Percentiles rank a stretch among this genome's conserved stretches.
These are phyloP conservation scores for Fagopyrum esculentum DNA, from an alignment of 148 eudicot genomes.

Conservation along the genomic window DNA sequence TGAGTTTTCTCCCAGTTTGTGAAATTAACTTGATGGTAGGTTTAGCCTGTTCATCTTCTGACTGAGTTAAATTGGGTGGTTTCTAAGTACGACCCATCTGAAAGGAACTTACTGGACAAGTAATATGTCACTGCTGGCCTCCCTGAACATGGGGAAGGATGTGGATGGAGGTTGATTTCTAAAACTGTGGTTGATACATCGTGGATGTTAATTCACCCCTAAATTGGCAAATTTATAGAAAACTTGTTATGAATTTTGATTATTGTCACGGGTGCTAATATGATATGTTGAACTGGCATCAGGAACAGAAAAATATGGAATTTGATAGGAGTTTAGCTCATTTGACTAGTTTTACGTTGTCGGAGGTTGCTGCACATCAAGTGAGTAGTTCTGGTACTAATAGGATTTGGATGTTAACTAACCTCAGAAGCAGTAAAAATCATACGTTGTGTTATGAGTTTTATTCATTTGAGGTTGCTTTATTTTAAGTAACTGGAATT, in stretches of 20 bases:
- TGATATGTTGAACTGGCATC: no score
- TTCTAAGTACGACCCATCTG: neutral
- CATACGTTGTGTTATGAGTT: neutral
- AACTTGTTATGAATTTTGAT: neutral
- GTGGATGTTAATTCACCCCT: neutral
- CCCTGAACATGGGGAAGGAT: neutral
- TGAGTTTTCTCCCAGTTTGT: neutral
- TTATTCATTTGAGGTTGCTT: neutral
- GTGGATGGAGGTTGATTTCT: neutral
- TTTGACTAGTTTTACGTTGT: no score
- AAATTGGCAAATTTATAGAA: neutral
- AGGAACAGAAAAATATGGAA: no score
- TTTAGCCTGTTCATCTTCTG: neutral
- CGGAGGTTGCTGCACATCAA: no score
- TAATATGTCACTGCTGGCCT: neutral
- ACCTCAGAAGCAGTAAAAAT: slow-evolving; percentile 4
- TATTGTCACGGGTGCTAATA: neutral
- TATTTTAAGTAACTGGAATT: neutral
- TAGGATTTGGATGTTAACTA: neutral
- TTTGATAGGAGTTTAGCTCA: no score
- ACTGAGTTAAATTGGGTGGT: neutral
- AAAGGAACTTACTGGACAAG: neutral
- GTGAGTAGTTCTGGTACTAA: neutral
- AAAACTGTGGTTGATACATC: neutral
- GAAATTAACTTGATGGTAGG: neutral